Evolutionary conservation across 371 early-diverging fungal species (phyloP), one percentile per base, ranked within the genome.

Genomic region (Mortierella sp.): DNA sequence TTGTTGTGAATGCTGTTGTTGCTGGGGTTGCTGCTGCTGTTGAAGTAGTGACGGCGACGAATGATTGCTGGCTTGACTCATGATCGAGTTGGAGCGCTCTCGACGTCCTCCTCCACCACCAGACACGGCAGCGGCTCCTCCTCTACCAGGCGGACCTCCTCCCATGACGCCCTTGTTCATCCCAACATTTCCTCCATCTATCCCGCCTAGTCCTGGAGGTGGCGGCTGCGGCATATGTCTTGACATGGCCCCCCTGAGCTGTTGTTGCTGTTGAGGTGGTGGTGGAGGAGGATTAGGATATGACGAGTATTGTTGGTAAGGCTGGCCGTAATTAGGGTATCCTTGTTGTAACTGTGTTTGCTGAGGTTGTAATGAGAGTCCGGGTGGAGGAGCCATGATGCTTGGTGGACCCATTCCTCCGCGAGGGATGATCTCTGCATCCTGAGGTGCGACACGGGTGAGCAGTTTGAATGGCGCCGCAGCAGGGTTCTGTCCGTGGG

Each of bases 391-490:
- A 24, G 75, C 74, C 21, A 18, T 51, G 18, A 46, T 51, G 4
- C 49, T 49, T 44, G 49, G 29, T n/a, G 44, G 74, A 11, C 38
- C 56, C 54, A 70, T 46, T 27, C 68, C 76, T 24, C 46, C 65
- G 11, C 76, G 68, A 48, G 68, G 76, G 70, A 38, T 75, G 63
- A 29, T 71, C 43, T 71, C 81, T n/a, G 46, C 48, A 56, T 73
- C 77, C 43, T 73, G 78, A 11, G 76, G 72, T 38, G 65, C 41
- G 35, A 38, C 43, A 7, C 81, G 76, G 38, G 81, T 80, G 24
- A 80, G 73, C 58, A 80, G 70, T 44, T 80, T 80, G 70, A 80
- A 80, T 29, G 81, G 60, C 14, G 75, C 60, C 75, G 75, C 75
- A 75, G 75, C 27, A 48, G 35, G 51, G 48, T 49, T 35, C 72